A percentile compares a stretch with the other conserved stretches of the same genome.
Conservation (phyloP, 371 early-diverging fungal genomes). For the Lichtheimia corymbifera region DNA sequence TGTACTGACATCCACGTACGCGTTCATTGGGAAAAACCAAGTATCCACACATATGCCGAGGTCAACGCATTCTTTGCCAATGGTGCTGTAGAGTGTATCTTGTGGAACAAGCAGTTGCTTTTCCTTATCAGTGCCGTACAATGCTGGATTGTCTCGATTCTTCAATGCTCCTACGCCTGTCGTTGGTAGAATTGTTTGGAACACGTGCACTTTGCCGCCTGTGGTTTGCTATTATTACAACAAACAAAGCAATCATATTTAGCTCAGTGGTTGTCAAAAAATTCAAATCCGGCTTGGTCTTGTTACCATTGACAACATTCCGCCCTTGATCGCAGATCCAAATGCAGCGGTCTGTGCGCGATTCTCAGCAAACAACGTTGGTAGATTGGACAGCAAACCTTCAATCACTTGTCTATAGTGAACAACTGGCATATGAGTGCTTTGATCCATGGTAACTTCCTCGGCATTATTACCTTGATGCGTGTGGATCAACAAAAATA, state of each 20-base stretch:
- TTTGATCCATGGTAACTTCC: background rate
- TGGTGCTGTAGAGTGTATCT: conserved; percentile 79
- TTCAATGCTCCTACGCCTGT: conserved; percentile 86
- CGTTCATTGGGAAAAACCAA: conserved; percentile 72
- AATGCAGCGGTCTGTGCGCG: conserved; percentile 73
- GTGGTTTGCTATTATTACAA: conserved; percentile 47
- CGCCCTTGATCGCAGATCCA: conserved; percentile 84
- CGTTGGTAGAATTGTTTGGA: conserved; percentile 84
- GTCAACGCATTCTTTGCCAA: conserved; percentile 78
- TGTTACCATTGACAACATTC: conserved; percentile 70
- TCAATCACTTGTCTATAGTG: conserved; percentile 65
- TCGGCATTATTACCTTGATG: conserved; percentile 49
- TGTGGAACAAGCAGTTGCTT: conserved; percentile 81
- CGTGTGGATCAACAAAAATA: conserved; percentile 85
- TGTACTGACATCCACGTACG: conserved; percentile 89
- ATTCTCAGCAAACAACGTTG: conserved; percentile 79
- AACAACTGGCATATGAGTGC: background rate
- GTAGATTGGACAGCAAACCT: conserved; percentile 78
- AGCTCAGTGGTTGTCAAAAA: background rate
- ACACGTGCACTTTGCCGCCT: conserved; percentile 87
- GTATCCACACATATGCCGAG: conserved; percentile 84
- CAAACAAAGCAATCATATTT: background rate
- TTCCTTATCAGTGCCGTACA: conserved; percentile 91
- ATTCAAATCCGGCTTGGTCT: no score
- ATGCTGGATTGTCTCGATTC: conserved; percentile 83